These are phyloP conservation scores for Lathyrus aphaca DNA, from an alignment of 306 rosid species.

Conservation along the genomic window DNA sequence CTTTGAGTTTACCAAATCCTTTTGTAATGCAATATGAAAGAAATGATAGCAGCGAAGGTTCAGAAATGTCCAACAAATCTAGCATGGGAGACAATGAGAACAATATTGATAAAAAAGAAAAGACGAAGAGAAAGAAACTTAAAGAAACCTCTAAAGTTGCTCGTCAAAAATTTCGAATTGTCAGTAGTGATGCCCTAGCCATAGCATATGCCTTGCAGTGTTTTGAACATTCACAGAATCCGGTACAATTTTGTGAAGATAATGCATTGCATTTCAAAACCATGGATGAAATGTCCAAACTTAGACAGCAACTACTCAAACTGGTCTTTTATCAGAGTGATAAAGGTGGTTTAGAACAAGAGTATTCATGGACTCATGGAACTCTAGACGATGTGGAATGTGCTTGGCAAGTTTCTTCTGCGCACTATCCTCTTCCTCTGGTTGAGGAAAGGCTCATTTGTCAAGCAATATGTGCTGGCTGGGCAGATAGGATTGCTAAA, in stretches of 20 bases:
- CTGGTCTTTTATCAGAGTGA: slow-evolving; percentile 62
- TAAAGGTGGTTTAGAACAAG: slow-evolving; percentile 51
- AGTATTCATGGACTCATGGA: slow-evolving; percentile 73
- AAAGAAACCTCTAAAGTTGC: slow-evolving; percentile 66
- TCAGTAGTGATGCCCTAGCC: slow-evolving; percentile 76
- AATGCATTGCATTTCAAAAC: slow-evolving; percentile 80
- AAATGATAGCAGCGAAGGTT: slow-evolving; percentile 48
- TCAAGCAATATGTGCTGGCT: slow-evolving; percentile 96
- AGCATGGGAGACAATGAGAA: slow-evolving; percentile 35
- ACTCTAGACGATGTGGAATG: slow-evolving; percentile 61
- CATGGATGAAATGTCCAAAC: slow-evolving; percentile 94
- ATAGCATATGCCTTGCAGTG: slow-evolving; percentile 79
- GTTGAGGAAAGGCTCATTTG: slow-evolving; percentile 77
- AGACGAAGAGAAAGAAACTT: slow-evolving; percentile 62
- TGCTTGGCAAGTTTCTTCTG: slow-evolving; percentile 61
- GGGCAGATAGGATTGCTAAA: slow-evolving; percentile 95
- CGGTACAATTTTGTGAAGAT: slow-evolving; percentile 62
- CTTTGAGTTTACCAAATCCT: slow-evolving; percentile 88
- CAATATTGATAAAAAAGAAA: slow-evolving; percentile 52
- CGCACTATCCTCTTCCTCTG: slow-evolving; percentile 63
- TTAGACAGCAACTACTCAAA: slow-evolving; percentile 75
- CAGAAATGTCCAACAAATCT: slow-evolving; percentile 45
- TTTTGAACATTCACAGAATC: slow-evolving; percentile 64
- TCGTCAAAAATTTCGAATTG: slow-evolving; percentile 67
- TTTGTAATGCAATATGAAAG: slow-evolving; percentile 69